A percentile compares a stretch with the other conserved stretches of the same genome.
Conservation (phyloP, 139 green algal species). For the Chlorella sorokiniana region DNA sequence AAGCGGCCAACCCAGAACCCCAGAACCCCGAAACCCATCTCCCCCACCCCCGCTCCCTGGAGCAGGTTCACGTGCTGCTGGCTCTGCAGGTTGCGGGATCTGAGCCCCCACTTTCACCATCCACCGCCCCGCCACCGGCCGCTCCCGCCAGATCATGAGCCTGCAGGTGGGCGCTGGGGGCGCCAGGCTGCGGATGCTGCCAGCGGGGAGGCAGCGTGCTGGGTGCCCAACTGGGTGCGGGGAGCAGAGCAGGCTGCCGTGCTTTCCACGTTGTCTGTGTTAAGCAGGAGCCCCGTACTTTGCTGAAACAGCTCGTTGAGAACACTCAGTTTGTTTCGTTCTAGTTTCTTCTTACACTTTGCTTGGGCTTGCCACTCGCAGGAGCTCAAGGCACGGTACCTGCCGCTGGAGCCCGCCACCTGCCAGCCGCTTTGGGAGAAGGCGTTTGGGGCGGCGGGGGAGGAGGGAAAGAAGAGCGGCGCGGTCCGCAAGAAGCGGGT, state of each 20-base stretch:
- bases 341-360: background rate
- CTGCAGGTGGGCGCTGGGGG: constrained; percentile 6
- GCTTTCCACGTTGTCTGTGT: background rate
- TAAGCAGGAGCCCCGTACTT: too few relatives aligned
- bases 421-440: constrained; percentile 45
- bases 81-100: constrained; percentile 28
- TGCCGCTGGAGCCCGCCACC: background rate
- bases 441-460: constrained; percentile 36
- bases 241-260: background rate
- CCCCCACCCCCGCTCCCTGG: too few relatives aligned
- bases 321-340: background rate
- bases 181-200: background rate
- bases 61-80: constrained; percentile 40
- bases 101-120: constrained; percentile 26
- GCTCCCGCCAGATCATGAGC: constrained; percentile 12
- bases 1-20: too few relatives aligned
- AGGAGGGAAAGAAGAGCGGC: background rate
- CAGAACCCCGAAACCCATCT: background rate
- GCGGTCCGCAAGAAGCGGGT: constrained; percentile 38
- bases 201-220: too few relatives aligned
- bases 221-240: too few relatives aligned
- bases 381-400: constrained; percentile 39
- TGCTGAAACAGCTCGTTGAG: too few relatives aligned
- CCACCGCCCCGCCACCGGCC: constrained; percentile 35
- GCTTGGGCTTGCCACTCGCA: background rate